Base-by-base conservation (phyloP, 768 basidiomycete species). In the Macrolepiota albuminosa region DNA sequence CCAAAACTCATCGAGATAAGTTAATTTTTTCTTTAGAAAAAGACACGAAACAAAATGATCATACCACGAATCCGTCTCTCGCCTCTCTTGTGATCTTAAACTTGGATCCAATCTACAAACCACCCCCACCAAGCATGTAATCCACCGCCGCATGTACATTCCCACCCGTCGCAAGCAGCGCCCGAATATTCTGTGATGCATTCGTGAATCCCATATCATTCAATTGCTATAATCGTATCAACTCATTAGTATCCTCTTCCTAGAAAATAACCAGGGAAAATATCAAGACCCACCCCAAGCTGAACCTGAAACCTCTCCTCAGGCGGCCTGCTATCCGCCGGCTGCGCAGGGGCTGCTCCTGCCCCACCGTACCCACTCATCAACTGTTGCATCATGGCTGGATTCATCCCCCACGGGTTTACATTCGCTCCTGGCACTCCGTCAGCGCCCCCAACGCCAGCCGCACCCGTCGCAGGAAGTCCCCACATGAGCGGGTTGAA, bases 171-270 rank as follows among this genome's bases (percentile, higher is more conserved):
- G 92, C 93, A 9, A 93, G 80, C 46, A 98, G 76, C 5, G 96
- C 95, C 4, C 95, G 81, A 7, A 98, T 80, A 70, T 98, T 98
- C 80, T 94, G 91, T 45, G 83, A 71, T 8, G 93, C 93, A 58
- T 96, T 94, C 54, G 81, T 84, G 73, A 98, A 93, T 1, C 93
- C 95, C 96, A 98, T 98, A 61, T 90, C 91, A 70, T 93, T 88
- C 68, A 98, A 72, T 87, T 95, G 93, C 90, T 93, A 39, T 16
- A 52, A 43, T 33, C 34, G 2, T 21, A 53, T 26, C 11, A 5
- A 26, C 14, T 18, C n/a, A 54, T 54, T 11, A 54, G 24, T 6
- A 14, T 39, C 3, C 1, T 29, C 29, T 6, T 14, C 1, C 21
- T 1, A 52, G 36, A 7, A 14, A 37, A 24, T 9, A 21, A 37